Evolutionary conservation across 805 yeast species (phyloP).

Genomic region (Cyberlindnera veronae): DNA sequence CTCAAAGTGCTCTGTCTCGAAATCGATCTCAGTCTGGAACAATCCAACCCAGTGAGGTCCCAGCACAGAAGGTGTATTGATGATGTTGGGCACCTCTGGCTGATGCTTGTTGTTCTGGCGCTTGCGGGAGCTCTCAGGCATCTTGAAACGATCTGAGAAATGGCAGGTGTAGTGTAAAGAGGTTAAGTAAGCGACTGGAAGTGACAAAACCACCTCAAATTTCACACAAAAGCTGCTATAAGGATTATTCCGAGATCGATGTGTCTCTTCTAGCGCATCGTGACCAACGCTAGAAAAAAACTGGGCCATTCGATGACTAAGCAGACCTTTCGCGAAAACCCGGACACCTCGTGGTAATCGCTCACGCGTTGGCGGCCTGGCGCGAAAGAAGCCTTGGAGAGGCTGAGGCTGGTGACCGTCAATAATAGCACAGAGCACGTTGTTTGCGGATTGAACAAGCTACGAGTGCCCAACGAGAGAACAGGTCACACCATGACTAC

Average conservation of each 20-base stretch:
- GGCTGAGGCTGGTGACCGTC: background rate
- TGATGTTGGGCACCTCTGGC: conserved; percentile 37
- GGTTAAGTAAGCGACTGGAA: background rate
- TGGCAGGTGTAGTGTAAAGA: background rate
- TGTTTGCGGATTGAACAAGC: too few species aligned
- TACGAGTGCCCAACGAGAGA: background rate
- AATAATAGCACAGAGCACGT: too few species aligned
- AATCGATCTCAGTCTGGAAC: conserved; percentile 46
- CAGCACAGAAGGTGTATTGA: conserved; percentile 39
- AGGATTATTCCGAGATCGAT: too few species aligned
- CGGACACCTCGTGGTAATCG: background rate
- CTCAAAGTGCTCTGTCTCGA: conserved; percentile 55
- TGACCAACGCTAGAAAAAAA: too few species aligned
- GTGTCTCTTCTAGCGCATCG: too few species aligned
- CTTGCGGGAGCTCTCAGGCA: conserved; percentile 15
- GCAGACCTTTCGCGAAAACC: background rate
- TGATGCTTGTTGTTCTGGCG: conserved; percentile 13
- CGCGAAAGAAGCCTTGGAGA: background rate
- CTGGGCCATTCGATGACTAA: too few species aligned
- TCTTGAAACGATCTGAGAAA: background rate
- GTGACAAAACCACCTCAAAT: background rate
- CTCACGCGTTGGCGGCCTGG: background rate
- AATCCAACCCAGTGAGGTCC: conserved; percentile 65
- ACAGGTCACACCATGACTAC: conserved; percentile 14
- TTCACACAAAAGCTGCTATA: too few species aligned